A percentile compares a stretch with the other conserved stretches of the same genome.
These are phyloP conservation scores for Cicer arietinum DNA, from an alignment of 306 rosid genomes.

Conservation along the genomic window DNA sequence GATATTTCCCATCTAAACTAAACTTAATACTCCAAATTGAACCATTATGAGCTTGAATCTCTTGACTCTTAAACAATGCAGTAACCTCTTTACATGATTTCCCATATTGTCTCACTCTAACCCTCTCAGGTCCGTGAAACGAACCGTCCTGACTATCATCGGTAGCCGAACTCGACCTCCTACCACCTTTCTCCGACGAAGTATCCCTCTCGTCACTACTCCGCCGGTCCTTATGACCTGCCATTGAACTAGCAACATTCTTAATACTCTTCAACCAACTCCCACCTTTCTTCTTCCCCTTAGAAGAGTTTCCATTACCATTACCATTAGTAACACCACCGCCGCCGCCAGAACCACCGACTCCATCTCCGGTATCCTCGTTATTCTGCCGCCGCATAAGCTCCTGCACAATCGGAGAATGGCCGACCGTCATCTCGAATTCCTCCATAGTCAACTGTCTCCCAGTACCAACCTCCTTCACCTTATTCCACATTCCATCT, in stretches of 20 bases:
- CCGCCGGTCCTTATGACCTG: conserved; percentile 75
- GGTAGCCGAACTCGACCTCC: conserved; percentile 95
- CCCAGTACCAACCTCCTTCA: conserved; percentile 89
- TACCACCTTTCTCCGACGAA: conserved; percentile 87
- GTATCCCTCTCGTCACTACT: conserved; percentile 94
- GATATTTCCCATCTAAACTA: conserved; percentile 94
- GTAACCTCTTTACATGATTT: conserved; percentile 80
- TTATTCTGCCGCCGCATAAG: conserved; percentile 88
- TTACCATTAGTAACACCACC: conserved; percentile 34
- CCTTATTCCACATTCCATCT: conserved; percentile 78
- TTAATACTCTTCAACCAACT: conserved; percentile 84
- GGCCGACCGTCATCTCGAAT: conserved; percentile 93
- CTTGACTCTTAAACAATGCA: conserved; percentile 84
- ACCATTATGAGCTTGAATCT: conserved; percentile 93
- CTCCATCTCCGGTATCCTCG: conserved; percentile 52
- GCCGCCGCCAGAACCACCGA: conserved; percentile 37
- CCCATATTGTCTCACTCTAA: conserved; percentile 85
- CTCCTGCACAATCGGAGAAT: conserved; percentile 97
- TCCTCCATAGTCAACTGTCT: conserved; percentile 97
- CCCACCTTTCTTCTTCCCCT: conserved; percentile 85
- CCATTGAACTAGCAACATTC: conserved; percentile 71
- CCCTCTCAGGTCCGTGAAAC: conserved; percentile 91
- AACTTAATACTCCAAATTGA: conserved; percentile 94
- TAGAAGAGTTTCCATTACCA: conserved; percentile 43
- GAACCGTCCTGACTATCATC: conserved; percentile 92